Evolutionary conservation across 2,329 filamentous ascomycete species (phyloP).

Genomic region (Daldinia sp.): DNA sequence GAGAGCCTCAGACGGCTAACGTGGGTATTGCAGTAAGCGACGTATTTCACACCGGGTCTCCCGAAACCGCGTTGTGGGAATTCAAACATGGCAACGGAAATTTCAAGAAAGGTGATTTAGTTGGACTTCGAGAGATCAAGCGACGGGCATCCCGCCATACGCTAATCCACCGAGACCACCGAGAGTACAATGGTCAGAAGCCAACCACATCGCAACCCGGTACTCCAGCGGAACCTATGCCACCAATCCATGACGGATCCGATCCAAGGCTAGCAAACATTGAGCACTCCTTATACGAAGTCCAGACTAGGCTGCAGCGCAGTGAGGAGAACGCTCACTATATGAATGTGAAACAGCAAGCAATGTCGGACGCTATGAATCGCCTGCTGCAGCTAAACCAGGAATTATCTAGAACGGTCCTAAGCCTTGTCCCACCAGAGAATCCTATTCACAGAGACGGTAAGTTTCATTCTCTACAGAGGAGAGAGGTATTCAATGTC

Average conservation of each 20-base stretch:
- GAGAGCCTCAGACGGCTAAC: slow-evolving; percentile 24
- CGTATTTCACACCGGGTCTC: slow-evolving; percentile 94
- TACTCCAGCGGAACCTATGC: slow-evolving; percentile 83
- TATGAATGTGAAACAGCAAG: slow-evolving; percentile 82
- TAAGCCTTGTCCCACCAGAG: slow-evolving; percentile 78
- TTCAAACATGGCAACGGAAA: slow-evolving; percentile 98
- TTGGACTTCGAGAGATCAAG: slow-evolving; percentile 93
- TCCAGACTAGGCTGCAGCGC: slow-evolving; percentile 77
- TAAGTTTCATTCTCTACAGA: slow-evolving; percentile 56
- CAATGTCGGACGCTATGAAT: slow-evolving; percentile 80
- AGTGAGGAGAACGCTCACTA: slow-evolving; percentile 84
- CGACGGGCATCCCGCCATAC: slow-evolving; percentile 91
- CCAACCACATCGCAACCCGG: slow-evolving; percentile 78
- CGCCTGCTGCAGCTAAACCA: slow-evolving; percentile 80
- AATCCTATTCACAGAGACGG: slow-evolving; percentile 82
- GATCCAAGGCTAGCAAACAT: slow-evolving; percentile 78
- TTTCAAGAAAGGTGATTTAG: slow-evolving; percentile 93
- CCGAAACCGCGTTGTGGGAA: slow-evolving; percentile 95
- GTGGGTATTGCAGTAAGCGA: slow-evolving; percentile 77
- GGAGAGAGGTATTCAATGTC: slow-evolving; percentile 29
- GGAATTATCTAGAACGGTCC: slow-evolving; percentile 79
- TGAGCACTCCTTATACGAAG: slow-evolving; percentile 84
- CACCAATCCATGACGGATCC: slow-evolving; percentile 73
- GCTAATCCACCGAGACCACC: slow-evolving; percentile 90
- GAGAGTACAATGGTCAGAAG: slow-evolving; percentile 86